These are phyloP conservation scores for Mercurialis annua DNA, from an alignment of 345 rosid species.

Conservation along the genomic window DNA sequence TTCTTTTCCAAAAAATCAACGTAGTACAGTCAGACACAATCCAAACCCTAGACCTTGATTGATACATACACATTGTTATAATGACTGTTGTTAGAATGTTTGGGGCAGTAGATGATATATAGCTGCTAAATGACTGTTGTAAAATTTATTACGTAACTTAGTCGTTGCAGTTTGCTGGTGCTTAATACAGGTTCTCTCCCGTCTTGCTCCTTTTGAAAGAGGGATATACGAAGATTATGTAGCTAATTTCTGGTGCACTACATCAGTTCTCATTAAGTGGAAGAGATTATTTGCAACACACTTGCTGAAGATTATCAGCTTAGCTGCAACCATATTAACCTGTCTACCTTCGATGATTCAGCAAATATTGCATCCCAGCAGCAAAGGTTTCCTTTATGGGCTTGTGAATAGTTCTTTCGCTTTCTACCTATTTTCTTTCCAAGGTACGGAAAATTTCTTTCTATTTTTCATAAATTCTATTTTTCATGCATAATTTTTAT, in stretches of 20 bases:
- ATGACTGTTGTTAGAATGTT: too few species aligned
- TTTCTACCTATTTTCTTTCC: slow-evolving; percentile 87
- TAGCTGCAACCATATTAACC: slow-evolving; percentile 53
- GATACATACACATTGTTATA: too few species aligned
- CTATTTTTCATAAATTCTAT: slow-evolving; percentile 6
- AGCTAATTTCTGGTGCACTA: slow-evolving; percentile 93
- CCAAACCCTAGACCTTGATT: too few species aligned
- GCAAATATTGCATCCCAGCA: slow-evolving; percentile 71
- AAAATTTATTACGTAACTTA: neutral
- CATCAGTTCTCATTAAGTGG: slow-evolving; percentile 81
- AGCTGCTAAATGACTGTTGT: neutral
- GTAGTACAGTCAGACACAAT: too few species aligned
- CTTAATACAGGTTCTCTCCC: slow-evolving; percentile 64
- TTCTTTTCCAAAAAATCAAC: too few species aligned
- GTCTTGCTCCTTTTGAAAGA: slow-evolving; percentile 95
- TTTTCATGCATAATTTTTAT: slow-evolving; percentile 3
- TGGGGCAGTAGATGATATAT: too few species aligned
- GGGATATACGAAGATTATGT: slow-evolving; percentile 97
- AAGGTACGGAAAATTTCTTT: slow-evolving; percentile 42
- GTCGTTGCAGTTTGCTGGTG: slow-evolving; percentile 2
- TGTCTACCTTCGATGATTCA: slow-evolving; percentile 89
- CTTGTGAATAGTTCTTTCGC: slow-evolving; percentile 78
- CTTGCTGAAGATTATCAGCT: slow-evolving; percentile 56
- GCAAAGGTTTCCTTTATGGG: slow-evolving; percentile 74
- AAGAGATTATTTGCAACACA: slow-evolving; percentile 62